Evolutionary conservation across 2,329 filamentous ascomycete species (phyloP), one percentile per base, ranked within the genome.

Genomic region (Penicillium sp.): DNA sequence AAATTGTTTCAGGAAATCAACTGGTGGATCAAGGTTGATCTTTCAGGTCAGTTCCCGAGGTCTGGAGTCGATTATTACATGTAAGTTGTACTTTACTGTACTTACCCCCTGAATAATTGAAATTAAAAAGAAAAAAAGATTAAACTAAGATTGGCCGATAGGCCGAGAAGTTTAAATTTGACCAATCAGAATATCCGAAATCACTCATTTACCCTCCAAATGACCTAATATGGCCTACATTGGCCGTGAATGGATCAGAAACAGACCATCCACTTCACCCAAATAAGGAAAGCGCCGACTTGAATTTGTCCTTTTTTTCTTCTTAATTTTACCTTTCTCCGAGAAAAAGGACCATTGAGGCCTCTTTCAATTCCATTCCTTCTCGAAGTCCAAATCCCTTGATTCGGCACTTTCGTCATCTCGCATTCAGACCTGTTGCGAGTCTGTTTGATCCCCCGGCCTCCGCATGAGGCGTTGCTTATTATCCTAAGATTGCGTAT

Each of bases 381-480:
- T 49, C 25, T 37, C 25, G 31, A 53, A 41, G 17, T 25, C 17
- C 22, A 22, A 3, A 55, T 40, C 52, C 52, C 53, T 51, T 55
- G 45, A 50, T 7, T 53, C 51, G 51, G 51, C 36, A 40, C 45
- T 36, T 53, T 53, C 51, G 51, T 54, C 51, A 54, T 54, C 19
- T 48, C 37, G 51, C 52, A 31, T 47, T 14, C 22, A 26, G 9
- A 45, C 22, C 22, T 22, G 41, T 52, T 33, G 40, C 46, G 46
- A 17, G 45, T 30, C 6, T 25, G 37, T 17, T 41, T 43, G 25
- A 45, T 50, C 14, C 22, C 22, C 37, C 40, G 49, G 10, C 47
- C 46, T 55, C 40, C 40, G 45, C 47, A 55, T 51, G 47, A 41
- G 44, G 37, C 43, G 36, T 35, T 51, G 47, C 53, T 51, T 44